These are phyloP conservation scores for Acidomyces sp. DNA, from an alignment of 495 filamentous ascomycete genomes.

Conservation along the genomic window DNA sequence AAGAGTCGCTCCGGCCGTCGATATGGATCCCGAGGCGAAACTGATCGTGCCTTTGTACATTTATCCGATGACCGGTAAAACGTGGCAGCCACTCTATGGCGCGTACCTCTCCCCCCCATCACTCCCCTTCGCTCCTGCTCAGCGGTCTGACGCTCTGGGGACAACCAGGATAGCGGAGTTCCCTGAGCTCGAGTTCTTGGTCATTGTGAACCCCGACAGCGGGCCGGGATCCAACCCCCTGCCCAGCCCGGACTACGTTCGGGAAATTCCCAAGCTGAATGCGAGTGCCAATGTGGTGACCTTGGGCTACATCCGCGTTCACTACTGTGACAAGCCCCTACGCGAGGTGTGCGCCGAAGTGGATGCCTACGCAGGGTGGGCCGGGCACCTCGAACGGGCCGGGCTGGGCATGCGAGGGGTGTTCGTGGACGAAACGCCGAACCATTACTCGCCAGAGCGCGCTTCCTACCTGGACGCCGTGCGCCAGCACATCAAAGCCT, in stretches of 20 bases:
- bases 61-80: conserved; percentile 7
- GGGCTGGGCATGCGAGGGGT: conserved; percentile 32
- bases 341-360: conserved; percentile 34
- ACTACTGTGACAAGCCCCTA: conserved; percentile 35
- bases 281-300: conserved; percentile 37
- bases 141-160: too few relatives aligned
- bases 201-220: conserved; percentile 44
- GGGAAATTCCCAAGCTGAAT: conserved; percentile 35
- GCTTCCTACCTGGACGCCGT: conserved; percentile 4
- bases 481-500: not conserved
- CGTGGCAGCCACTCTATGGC: conserved; percentile 7
- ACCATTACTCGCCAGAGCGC: conserved; percentile 1
- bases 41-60: conserved; percentile 10
- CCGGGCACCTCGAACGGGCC: conserved; percentile 21
- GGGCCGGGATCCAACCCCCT: conserved; percentile 35
- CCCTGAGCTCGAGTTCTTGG: conserved; percentile 37
- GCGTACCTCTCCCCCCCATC: conserved; percentile 1
- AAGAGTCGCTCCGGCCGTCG: too few relatives aligned
- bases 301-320: conserved; percentile 43
- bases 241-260: conserved; percentile 41
- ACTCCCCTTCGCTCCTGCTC: too few relatives aligned
- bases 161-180: conserved; percentile 12
- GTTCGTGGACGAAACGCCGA: conserved; percentile 37
- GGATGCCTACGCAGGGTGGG: conserved; percentile 37
- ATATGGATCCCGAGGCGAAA: too few relatives aligned